A percentile compares a stretch with the other conserved stretches of the same genome.
These are phyloP conservation scores for Micromonas pusilla DNA, from an alignment of 139 green algal species.

Conservation along the genomic window DNA sequence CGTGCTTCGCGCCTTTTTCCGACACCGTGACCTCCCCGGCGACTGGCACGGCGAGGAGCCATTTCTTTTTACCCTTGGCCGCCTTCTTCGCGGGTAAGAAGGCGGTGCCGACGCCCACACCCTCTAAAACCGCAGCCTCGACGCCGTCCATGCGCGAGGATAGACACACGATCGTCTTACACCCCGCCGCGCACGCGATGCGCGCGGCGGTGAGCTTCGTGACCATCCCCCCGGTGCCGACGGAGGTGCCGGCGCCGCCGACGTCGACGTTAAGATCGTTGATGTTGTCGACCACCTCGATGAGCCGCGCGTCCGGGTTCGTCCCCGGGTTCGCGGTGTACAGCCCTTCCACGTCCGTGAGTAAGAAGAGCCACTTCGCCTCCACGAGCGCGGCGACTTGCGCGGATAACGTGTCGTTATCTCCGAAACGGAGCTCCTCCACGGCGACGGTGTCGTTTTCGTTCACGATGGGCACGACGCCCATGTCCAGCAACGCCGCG, in stretches of 20 bases:
- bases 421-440: constrained; percentile 76
- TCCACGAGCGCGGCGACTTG: constrained; percentile 81
- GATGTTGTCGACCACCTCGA: constrained; percentile 34
- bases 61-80: constrained; percentile 16
- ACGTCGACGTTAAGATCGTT: constrained; percentile 29
- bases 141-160: constrained; percentile 20
- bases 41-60: constrained; percentile 11
- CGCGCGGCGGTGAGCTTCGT: constrained; percentile 90
- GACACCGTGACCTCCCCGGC: constrained; percentile 38
- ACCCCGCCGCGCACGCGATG: constrained; percentile 78
- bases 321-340: constrained; percentile 73
- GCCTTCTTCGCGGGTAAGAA: constrained; percentile 17
- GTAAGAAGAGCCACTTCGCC: constrained; percentile 85
- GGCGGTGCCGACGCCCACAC: not conserved
- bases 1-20: not conserved
- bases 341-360: constrained; percentile 87
- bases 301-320: constrained; percentile 24
- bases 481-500: constrained; percentile 67
- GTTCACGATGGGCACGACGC: constrained; percentile 82
- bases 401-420: constrained; percentile 92
- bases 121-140: not conserved
- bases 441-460: constrained; percentile 66
- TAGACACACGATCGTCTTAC: constrained; percentile 41
- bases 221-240: constrained; percentile 87
- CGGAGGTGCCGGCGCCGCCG: constrained; percentile 45